Conservation (phyloP, 352 stramenopile genomes). For the Globisporangium echinulatum region DNA sequence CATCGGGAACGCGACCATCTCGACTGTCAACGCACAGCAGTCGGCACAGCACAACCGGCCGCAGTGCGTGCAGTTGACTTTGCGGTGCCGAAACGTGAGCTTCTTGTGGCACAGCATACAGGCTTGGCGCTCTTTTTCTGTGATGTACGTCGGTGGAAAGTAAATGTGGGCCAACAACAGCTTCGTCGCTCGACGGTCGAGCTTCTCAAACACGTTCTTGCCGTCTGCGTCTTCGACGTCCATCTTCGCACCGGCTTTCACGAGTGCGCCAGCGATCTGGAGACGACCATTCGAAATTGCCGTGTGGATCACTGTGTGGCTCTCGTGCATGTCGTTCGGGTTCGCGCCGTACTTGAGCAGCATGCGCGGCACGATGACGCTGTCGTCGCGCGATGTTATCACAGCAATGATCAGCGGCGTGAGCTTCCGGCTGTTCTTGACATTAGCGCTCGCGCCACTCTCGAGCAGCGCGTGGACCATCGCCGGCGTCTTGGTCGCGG, state of each 20-base stretch:
- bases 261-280: conserved; percentile 73
- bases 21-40: conserved; percentile 51
- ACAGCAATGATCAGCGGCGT: conserved; percentile 84
- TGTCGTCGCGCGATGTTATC: conserved; percentile 81
- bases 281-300: conserved; percentile 54
- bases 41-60: conserved; percentile 70
- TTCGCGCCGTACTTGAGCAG: conserved; percentile 85
- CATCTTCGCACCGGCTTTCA: conserved; percentile 81
- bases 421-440: conserved; percentile 84
- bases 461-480: conserved; percentile 83
- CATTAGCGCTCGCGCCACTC: conserved; percentile 68
- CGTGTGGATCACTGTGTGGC: conserved; percentile 83
- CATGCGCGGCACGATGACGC: conserved; percentile 81
- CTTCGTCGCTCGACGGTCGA: conserved; percentile 62
- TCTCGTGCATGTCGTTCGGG: conserved; percentile 87
- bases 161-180: conserved; percentile 80
- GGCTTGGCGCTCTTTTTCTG: conserved; percentile 71
- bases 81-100: conserved; percentile 80
- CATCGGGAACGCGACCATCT: conserved; percentile 82
- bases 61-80: conserved; percentile 85
- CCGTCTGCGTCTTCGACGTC: conserved; percentile 82
- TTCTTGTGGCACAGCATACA: conserved; percentile 87
- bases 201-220: conserved; percentile 82
- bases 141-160: conserved; percentile 84
- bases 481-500: conserved; percentile 75